These are phyloP conservation scores for Arctium minus DNA, from an alignment of 129 eudicot species.

Conservation along the genomic window DNA sequence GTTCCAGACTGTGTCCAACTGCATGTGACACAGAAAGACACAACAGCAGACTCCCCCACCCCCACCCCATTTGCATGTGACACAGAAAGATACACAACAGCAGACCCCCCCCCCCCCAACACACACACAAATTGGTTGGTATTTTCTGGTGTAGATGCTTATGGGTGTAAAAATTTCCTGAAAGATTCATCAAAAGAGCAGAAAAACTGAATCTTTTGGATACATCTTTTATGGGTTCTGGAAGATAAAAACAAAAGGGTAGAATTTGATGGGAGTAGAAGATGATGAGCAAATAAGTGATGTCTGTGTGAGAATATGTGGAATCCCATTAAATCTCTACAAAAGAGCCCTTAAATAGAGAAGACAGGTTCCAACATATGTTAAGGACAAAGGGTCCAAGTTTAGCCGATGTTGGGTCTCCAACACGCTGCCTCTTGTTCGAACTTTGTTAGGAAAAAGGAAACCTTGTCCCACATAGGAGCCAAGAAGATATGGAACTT, in stretches of 20 bases:
- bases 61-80: slow-evolving; percentile 16
- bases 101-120: not conserved
- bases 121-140: not conserved
- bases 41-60: not conserved
- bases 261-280: not conserved
- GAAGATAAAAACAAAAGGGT: not conserved
- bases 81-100: slow-evolving; percentile 19
- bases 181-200: not conserved
- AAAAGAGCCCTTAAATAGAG: no score
- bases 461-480: no score
- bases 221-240: not conserved
- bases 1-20: slow-evolving; percentile 8
- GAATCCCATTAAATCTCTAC: no score
- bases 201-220: not conserved
- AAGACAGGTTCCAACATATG: no score
- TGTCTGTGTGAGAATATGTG: not conserved
- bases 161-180: not conserved
- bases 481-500: no score
- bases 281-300: not conserved
- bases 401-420: no score
- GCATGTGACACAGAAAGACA: slow-evolving; percentile 31
- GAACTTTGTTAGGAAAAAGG: no score
- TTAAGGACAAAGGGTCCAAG: no score
- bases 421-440: no score
- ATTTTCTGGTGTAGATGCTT: slow-evolving; percentile 18